Conservation (phyloP, 2,329 filamentous ascomycete species). For the Sphaerulina vaccinii region DNA sequence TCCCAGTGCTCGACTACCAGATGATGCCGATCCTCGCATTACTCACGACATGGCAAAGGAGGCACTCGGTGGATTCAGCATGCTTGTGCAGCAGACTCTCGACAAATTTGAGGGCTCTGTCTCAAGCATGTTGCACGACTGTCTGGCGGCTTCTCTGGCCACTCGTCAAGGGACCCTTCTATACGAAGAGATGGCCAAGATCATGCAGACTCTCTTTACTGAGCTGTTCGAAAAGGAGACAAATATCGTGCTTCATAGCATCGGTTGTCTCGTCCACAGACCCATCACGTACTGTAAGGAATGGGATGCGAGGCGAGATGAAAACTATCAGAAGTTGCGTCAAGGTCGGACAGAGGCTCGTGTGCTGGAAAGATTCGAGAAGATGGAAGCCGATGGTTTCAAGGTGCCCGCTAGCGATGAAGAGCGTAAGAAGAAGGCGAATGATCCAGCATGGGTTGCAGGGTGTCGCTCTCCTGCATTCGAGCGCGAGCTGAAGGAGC, state of each 20-base stretch:
- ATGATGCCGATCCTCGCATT: slow-evolving; percentile 2
- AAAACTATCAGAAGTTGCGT: slow-evolving; percentile 27
- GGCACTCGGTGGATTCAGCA: slow-evolving; percentile 35
- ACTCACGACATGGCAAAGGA: slow-evolving; percentile 30
- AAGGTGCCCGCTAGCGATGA: slow-evolving; percentile 29
- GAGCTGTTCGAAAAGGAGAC: slow-evolving; percentile 32
- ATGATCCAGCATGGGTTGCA: slow-evolving; percentile 30
- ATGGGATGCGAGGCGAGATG: slow-evolving; percentile 24
- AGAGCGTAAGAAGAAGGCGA: slow-evolving; percentile 32
- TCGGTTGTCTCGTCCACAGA: slow-evolving; percentile 15
- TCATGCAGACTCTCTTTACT: slow-evolving; percentile 33
- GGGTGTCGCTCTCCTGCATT: slow-evolving; percentile 60
- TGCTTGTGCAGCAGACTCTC: slow-evolving; percentile 34
- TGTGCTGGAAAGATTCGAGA: slow-evolving; percentile 32
- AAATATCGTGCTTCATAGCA: slow-evolving; percentile 26
- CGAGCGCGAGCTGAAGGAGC: slow-evolving; percentile 59
- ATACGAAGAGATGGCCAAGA: slow-evolving; percentile 26
- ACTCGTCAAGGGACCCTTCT: slow-evolving; percentile 36
- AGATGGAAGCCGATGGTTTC: slow-evolving; percentile 19
- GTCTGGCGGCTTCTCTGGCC: slow-evolving; percentile 31
- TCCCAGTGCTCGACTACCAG: neutral
- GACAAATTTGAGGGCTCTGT: slow-evolving; percentile 31
- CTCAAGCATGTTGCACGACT: slow-evolving; percentile 14
- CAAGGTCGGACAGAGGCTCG: slow-evolving; percentile 32
- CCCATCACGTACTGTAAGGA: slow-evolving; percentile 39